Evolutionary conservation across 2,329 filamentous ascomycete species (phyloP).

Genomic region (Penicillium hordei): DNA sequence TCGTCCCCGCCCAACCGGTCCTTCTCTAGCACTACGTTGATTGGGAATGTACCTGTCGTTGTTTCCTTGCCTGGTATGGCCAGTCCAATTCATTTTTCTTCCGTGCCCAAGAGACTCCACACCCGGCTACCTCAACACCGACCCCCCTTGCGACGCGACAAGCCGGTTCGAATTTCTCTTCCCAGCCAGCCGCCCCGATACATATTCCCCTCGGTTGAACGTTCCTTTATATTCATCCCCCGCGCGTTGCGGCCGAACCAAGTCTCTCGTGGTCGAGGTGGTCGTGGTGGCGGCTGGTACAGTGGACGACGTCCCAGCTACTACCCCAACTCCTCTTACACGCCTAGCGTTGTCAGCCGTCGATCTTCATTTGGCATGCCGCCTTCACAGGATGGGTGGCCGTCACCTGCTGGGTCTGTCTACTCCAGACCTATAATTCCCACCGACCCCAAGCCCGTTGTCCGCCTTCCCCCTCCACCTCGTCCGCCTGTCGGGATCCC

Average conservation of each 20-base stretch:
- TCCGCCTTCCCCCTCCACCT: constrained; percentile 72
- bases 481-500: constrained; percentile 32
- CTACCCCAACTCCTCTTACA: constrained; percentile 77
- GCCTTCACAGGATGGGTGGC: constrained; percentile 67
- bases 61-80: constrained; percentile 77
- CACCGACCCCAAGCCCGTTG: constrained; percentile 70
- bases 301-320: constrained; percentile 66
- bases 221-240: constrained; percentile 98
- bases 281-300: constrained; percentile 70
- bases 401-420: constrained; percentile 77
- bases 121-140: constrained; percentile 93
- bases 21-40: constrained; percentile 78
- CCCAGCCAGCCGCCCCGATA: constrained; percentile 78
- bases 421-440: constrained; percentile 65
- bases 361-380: constrained; percentile 75
- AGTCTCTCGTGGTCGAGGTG: constrained; percentile 67
- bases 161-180: constrained; percentile 90
- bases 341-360: constrained; percentile 82
- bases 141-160: constrained; percentile 89
- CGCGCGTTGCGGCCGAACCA: constrained; percentile 90
- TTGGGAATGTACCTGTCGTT: constrained; percentile 82
- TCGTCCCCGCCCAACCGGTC: constrained; percentile 68
- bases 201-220: constrained; percentile 83
- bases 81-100: constrained; percentile 67
- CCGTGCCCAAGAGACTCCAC: constrained; percentile 82